phyloP scores from a whole-genome alignment of 1,139 yeast species.

The Candida neerlandica region DNA sequence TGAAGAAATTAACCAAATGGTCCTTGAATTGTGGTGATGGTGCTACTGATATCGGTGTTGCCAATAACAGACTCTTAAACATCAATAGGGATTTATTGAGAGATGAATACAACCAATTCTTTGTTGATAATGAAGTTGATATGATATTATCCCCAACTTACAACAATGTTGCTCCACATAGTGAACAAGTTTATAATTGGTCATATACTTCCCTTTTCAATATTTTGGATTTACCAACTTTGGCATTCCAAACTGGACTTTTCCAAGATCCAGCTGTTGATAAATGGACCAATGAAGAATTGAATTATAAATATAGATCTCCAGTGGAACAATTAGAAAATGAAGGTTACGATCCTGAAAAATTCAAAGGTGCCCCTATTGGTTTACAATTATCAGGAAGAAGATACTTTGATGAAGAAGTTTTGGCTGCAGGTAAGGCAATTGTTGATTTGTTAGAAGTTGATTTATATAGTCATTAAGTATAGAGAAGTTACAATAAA shows the following conservation, averaged over 20 bases:
- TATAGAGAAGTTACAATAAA: no score
- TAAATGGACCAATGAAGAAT: constrained; percentile 39
- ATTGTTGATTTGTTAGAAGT: constrained; percentile 30
- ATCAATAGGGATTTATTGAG: constrained; percentile 55
- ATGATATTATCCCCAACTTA: constrained; percentile 70
- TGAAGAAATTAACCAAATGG: constrained; percentile 62
- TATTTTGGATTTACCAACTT: constrained; percentile 62
- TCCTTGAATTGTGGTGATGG: constrained; percentile 61
- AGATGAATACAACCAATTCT: constrained; percentile 53
- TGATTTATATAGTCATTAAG: constrained; percentile 20
- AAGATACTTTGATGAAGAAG: constrained; percentile 45
- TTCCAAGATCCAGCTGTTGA: constrained; percentile 54
- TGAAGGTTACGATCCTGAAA: constrained; percentile 33
- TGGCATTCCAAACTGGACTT: constrained; percentile 63
- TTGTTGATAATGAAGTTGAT: constrained; percentile 61
- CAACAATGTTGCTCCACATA: constrained; percentile 72
- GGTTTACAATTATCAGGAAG: constrained; percentile 45
- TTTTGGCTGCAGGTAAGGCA: constrained; percentile 42
- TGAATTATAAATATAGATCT: constrained; percentile 37
- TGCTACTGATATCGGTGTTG: constrained; percentile 40
- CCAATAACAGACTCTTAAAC: constrained; percentile 53
- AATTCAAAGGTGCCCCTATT: constrained; percentile 42
- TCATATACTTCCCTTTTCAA: constrained; percentile 74
- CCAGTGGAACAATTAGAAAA: constrained; percentile 47
- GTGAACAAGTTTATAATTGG: constrained; percentile 70